Evolutionary conservation across 2,329 filamentous ascomycete species (phyloP).

Genomic region (Botrytis pseudocinerea): DNA sequence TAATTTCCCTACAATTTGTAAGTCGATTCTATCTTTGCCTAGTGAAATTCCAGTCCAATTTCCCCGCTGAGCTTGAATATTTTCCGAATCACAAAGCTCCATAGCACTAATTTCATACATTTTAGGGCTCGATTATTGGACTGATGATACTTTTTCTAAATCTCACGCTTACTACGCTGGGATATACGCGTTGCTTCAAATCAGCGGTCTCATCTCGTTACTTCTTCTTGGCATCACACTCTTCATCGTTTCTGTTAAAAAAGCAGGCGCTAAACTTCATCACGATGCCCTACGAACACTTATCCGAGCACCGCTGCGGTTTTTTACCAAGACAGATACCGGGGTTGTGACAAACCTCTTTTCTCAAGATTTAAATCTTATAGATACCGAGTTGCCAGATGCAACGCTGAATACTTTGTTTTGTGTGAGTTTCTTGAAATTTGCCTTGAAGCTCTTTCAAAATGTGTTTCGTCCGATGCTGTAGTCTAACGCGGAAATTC

Average conservation of each 20-base stretch:
- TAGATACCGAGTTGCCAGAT: conserved; percentile 36
- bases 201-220: conserved; percentile 33
- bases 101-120: conserved; percentile 20
- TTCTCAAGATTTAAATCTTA: conserved; percentile 34
- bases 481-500: not conserved
- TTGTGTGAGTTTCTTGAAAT: conserved; percentile 2
- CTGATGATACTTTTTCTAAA: conserved; percentile 29
- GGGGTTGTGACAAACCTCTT: conserved; percentile 33
- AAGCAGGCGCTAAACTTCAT: conserved; percentile 35
- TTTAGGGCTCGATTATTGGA: conserved; percentile 35
- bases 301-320: conserved; percentile 27
- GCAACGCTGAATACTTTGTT: conserved; percentile 23
- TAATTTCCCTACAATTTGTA: conserved; percentile 38
- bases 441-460: no score
- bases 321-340: conserved; percentile 30
- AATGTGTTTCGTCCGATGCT: no score
- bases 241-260: conserved; percentile 32
- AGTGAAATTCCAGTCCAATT: not conserved
- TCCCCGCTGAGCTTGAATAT: not conserved
- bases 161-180: conserved; percentile 35
- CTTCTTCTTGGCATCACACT: conserved; percentile 30
- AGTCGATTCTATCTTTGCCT: conserved; percentile 18
- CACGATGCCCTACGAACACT: conserved; percentile 30
- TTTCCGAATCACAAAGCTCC: not conserved
- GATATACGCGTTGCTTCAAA: conserved; percentile 38